Base-by-base conservation (phyloP, 768 basidiomycete genomes). In the Royoungia palumana region DNA sequence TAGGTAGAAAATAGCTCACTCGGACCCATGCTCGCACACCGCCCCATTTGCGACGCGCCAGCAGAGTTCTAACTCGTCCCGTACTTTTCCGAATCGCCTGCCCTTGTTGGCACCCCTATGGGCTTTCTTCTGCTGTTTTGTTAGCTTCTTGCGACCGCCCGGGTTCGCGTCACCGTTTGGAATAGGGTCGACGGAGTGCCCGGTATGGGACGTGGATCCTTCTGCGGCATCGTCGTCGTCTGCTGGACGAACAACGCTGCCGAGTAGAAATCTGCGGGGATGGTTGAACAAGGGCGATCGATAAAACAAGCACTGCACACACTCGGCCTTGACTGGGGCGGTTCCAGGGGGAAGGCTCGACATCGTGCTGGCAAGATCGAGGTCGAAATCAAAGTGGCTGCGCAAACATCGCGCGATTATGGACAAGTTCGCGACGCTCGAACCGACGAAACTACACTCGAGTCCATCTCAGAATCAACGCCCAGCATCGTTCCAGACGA, bases 361-460 rank as follows among this genome's bases (percentile, higher is more conserved):
- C 54, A 50, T 63, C 12, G 36, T 59, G 54, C 53, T 49, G 58
- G 41, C 46, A 49, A 47, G 43, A 36, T 42, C 13, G 22, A 7
- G 5, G 24, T 24, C 24, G 7, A 24, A 24, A 24, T 7, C 4
- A 27, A 27, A 28, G 28, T 28, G 28, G 28, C 28, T 28, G 28
- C 28, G 28, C 28, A 28, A 40, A 38, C 58, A 52, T 11, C 47
- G 46, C 46, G 51, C 53, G 50, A 89, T n/a, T n/a, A n/a, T 91
- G 89, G 85, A 94, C 72, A 89, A 88, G 68, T 94, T 94, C 69
- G 75, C 82, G n/a, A 79, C 89, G 0, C 79, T 94, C 35, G 87
- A 92, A 63, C 91, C 92, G 4, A 78, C 79, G 20, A 80, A 75
- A 45, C 69, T 87, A 16, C 76, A 83, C 61, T 54, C 65, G 35